A percentile compares a stretch with the other conserved stretches of the same genome.
Evolutionary conservation across 2,329 filamentous ascomycete genomes (phyloP).

Genomic region (Penicillium sclerotiorum): DNA sequence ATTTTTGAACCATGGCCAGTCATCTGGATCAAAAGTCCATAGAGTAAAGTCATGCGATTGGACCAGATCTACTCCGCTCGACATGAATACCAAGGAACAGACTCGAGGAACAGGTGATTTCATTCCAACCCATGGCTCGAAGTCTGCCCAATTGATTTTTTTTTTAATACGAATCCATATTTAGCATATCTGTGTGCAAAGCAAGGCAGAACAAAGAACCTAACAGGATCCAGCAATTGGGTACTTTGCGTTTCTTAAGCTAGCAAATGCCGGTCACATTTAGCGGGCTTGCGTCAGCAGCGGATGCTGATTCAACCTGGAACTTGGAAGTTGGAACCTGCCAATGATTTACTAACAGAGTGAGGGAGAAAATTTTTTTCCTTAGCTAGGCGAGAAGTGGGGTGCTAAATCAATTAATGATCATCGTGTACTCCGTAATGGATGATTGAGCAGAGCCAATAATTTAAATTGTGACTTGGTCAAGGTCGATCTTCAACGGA

Average conservation of each 20-base stretch:
- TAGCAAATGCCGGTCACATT: not conserved
- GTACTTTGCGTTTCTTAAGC: not conserved
- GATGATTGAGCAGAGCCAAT: too few relatives aligned
- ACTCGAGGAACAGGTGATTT: not conserved
- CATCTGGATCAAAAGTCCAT: conserved; percentile 4
- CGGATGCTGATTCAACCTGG: conserved; percentile 1
- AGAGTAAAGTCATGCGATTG: conserved; percentile 8
- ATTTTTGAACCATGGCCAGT: conserved; percentile 7
- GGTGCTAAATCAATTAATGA: conserved; percentile 5
- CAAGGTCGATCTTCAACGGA: not conserved
- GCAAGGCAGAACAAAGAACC: not conserved
- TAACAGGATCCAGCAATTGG: not conserved
- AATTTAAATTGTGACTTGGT: not conserved
- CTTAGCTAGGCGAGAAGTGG: not conserved
- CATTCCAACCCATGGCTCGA: not conserved
- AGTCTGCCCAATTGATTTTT: not conserved
- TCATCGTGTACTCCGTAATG: too few relatives aligned
- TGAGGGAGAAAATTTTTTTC: not conserved
- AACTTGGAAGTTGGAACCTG: not conserved
- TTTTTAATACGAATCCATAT: too few relatives aligned
- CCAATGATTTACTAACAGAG: not conserved
- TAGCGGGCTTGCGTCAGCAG: conserved; percentile 5
- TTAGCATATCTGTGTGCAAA: too few relatives aligned
- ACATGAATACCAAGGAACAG: conserved; percentile 8
- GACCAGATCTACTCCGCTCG: conserved; percentile 12